Evolutionary conservation across 345 rosid species (phyloP).

Genomic region (Populus tremula): DNA sequence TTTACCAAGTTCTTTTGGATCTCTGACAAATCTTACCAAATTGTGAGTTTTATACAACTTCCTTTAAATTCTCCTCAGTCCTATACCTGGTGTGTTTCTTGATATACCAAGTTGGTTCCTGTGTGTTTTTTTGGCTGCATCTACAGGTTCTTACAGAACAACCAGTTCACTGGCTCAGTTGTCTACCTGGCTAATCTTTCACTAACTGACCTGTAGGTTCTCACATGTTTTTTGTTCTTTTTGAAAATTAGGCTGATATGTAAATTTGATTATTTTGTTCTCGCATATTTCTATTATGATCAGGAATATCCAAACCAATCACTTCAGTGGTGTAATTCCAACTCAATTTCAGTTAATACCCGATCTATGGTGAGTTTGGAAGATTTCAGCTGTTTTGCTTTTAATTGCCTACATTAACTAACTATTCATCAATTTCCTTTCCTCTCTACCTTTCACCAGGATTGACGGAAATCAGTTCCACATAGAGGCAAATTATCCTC

Average conservation of each 20-base stretch:
- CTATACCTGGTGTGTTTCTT: background rate
- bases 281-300: conserved; percentile 13
- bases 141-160: conserved; percentile 76
- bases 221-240: conserved; percentile 7
- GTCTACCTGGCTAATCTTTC: conserved; percentile 69
- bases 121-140: background rate
- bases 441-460: conserved; percentile 42
- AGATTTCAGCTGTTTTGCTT: conserved; percentile 9
- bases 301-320: conserved; percentile 77
- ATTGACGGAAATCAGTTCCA: conserved; percentile 76
- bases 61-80: conserved; percentile 6
- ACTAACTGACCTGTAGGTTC: conserved; percentile 66
- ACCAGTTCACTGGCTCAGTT: conserved; percentile 88
- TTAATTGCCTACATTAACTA: background rate
- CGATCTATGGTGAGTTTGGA: conserved; percentile 58
- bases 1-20: conserved; percentile 76
- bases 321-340: conserved; percentile 86
- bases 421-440: conserved; percentile 1
- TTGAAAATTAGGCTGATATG: conserved; percentile 11
- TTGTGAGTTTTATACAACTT: conserved; percentile 49
- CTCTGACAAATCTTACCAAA: conserved; percentile 60
- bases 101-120: conserved; percentile 4
- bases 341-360: conserved; percentile 73
- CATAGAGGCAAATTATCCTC: conserved; percentile 46
- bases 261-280: conserved; percentile 21